Evolutionary conservation across 768 basidiomycete species (phyloP), one percentile per base, ranked within the genome.

Genomic region (Cyclocybe cylindracea): DNA sequence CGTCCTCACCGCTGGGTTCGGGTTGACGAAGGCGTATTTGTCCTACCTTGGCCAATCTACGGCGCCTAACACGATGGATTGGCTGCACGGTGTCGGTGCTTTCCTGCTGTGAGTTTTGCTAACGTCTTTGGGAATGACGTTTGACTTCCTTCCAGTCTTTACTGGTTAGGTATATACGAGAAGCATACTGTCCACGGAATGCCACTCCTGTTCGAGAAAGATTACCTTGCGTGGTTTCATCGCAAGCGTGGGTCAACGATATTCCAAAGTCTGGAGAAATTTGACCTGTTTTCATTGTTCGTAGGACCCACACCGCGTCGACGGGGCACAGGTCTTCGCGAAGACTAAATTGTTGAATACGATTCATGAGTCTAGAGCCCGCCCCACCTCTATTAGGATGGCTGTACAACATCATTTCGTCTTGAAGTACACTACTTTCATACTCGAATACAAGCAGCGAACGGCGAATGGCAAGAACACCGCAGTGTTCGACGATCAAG

Each of bases 81-180:
- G 65, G 68, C 43, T 65, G 10, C 63, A 62, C 42, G 66, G 66
- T 6, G 66, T 69, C 24, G 43, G 61, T 14, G 55, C 61, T 7
- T 66, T 66, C 53, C 44, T 68, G 16, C 29, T 60, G 66, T 68
- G 52, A 62, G 66, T 58, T 34, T 10, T 14, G 18, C 32, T 39
- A 8, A 16, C 16, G 16, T 16, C 16, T 13, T 34, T 39, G 29
- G 13, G 16, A 11, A 9, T 43, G n/a, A 10, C 13, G 6, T 2
- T 13, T 18, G 24, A 42, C 14, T 39, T 13, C 48, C 37, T 10
- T 43, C 14, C 36, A 66, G 65, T 31, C 36, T 68, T 33, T 66
- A 68, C 44, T 68, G 65, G 66, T 35, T 68, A 39, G 63, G 65
- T 14, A 63, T 68, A 39, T 65, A 62, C 34, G 66, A 68, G 47